Conservation (phyloP, 345 rosid genomes). For the Reutealis trisperma region DNA sequence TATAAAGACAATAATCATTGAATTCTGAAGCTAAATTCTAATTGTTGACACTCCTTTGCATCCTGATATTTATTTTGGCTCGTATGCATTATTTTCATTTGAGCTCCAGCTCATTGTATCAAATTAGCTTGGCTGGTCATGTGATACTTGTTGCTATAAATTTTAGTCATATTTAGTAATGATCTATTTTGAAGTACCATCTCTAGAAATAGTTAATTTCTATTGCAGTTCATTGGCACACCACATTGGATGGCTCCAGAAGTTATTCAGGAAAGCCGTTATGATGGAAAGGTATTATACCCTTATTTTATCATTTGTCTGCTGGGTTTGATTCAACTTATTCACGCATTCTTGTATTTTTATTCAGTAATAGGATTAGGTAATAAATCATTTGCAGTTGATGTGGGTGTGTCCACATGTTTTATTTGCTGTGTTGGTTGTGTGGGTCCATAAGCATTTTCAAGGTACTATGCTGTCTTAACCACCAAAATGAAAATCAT, state of each 20-base stretch:
- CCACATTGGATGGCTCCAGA: slow-evolving; percentile 99
- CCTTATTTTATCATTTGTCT: neutral
- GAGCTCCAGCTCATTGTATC: neutral
- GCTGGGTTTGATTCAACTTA: slow-evolving; percentile 15
- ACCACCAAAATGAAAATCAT: neutral
- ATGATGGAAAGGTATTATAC: slow-evolving; percentile 90
- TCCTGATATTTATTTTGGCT: neutral
- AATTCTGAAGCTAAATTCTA: neutral
- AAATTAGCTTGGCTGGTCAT: neutral
- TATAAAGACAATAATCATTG: too few species aligned
- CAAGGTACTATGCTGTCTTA: neutral
- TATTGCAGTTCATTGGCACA: slow-evolving; percentile 89
- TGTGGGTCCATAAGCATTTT: slow-evolving; percentile 7
- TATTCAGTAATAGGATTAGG: neutral
- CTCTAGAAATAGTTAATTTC: slow-evolving; percentile 3
- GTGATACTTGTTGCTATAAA: neutral
- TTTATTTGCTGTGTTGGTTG: neutral
- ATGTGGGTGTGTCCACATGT: neutral
- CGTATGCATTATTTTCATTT: neutral
- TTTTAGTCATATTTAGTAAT: neutral
- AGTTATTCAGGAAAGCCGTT: slow-evolving; percentile 98
- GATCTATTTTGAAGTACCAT: neutral
- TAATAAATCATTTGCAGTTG: neutral
- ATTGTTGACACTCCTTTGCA: neutral
- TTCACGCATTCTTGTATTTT: neutral